Evolutionary conservation across 2,329 filamentous ascomycete species (phyloP).

Genomic region (Hypoxylon sp.): DNA sequence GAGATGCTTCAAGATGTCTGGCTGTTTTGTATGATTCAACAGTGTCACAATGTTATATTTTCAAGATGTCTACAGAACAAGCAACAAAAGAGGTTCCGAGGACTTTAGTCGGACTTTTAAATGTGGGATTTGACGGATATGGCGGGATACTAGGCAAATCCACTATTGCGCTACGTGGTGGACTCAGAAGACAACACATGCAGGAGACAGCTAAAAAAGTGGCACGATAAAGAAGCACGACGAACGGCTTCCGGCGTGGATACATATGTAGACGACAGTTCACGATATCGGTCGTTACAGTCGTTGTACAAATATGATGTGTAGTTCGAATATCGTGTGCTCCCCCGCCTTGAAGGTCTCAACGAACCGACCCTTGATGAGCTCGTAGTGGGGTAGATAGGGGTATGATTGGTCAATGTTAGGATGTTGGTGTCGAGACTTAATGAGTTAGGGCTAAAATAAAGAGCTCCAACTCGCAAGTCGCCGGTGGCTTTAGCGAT

Average conservation of each 20-base stretch:
- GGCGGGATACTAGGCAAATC: conserved; percentile 33
- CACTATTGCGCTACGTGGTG: conserved; percentile 34
- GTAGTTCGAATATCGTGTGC: conserved; percentile 24
- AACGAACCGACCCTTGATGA: conserved; percentile 14
- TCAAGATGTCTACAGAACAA: conserved; percentile 10
- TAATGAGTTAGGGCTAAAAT: conserved; percentile 24
- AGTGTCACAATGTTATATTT: conserved; percentile 14
- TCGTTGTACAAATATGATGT: conserved; percentile 29
- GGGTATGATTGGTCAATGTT: conserved; percentile 42
- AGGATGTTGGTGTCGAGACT: conserved; percentile 38
- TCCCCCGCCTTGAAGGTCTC: conserved; percentile 31
- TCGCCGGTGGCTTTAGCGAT: conserved; percentile 27
- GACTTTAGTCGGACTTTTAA: conserved; percentile 27
- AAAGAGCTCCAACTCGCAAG: conserved; percentile 17
- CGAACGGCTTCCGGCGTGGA: conserved; percentile 15
- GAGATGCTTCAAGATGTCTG: not conserved
- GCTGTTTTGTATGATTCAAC: conserved; percentile 13
- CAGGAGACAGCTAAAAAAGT: conserved; percentile 33
- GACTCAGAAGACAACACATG: conserved; percentile 37
- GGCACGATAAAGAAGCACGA: conserved; percentile 34
- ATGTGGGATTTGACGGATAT: conserved; percentile 37
- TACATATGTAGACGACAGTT: too few relatives aligned
- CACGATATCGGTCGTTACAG: conserved; percentile 41
- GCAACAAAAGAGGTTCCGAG: conserved; percentile 25
- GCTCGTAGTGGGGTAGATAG: conserved; percentile 34